A percentile compares a stretch with the other conserved stretches of the same genome.
phyloP scores from a whole-genome alignment of 2,329 filamentous ascomycete species.

The Hymenoscyphus fructigenus region DNA sequence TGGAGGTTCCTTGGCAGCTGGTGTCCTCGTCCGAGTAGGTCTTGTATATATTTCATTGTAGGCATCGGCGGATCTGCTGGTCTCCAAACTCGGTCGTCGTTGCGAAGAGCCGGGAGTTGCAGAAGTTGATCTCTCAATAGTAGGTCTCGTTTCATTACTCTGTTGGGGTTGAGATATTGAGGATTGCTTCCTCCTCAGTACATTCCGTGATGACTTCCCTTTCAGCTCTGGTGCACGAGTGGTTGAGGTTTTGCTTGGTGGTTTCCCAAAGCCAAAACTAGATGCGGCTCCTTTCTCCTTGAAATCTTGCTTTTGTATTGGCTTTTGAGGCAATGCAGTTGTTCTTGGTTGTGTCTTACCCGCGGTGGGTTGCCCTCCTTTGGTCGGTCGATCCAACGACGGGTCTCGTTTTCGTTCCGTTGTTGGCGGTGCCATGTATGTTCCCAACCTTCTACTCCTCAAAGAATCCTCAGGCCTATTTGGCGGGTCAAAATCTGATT shows the following conservation, averaged over 20 bases:
- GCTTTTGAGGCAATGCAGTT: slow-evolving; percentile 24
- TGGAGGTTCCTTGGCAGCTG: slow-evolving; percentile 33
- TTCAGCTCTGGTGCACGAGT: slow-evolving; percentile 24
- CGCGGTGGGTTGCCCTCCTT: slow-evolving; percentile 27
- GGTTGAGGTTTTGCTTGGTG: slow-evolving; percentile 16
- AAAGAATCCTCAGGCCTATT: slow-evolving; percentile 42
- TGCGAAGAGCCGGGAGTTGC: slow-evolving; percentile 23
- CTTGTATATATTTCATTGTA: slow-evolving; percentile 44
- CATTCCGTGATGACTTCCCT: slow-evolving; percentile 41
- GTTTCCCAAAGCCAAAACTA: slow-evolving; percentile 30
- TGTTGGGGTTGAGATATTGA: slow-evolving; percentile 42
- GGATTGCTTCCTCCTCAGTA: slow-evolving; percentile 51
- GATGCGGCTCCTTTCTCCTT: slow-evolving; percentile 16
- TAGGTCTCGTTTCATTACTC: slow-evolving; percentile 18
- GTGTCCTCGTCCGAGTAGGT: slow-evolving; percentile 20
- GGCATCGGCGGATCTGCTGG: slow-evolving; percentile 32
- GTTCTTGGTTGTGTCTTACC: slow-evolving; percentile 24
- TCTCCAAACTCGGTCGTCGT: slow-evolving; percentile 25
- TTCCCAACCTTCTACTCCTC: slow-evolving; percentile 33
- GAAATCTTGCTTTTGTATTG: slow-evolving; percentile 17
- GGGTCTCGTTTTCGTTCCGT: slow-evolving; percentile 26
- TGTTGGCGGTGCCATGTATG: slow-evolving; percentile 44
- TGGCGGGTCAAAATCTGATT: slow-evolving; percentile 43
- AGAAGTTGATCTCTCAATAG: slow-evolving; percentile 28
- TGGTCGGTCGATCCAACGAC: slow-evolving; percentile 20